Evolutionary conservation across 331 rosid species (phyloP), one percentile per base, ranked within the genome.

Genomic region (Quercus tomentella): DNA sequence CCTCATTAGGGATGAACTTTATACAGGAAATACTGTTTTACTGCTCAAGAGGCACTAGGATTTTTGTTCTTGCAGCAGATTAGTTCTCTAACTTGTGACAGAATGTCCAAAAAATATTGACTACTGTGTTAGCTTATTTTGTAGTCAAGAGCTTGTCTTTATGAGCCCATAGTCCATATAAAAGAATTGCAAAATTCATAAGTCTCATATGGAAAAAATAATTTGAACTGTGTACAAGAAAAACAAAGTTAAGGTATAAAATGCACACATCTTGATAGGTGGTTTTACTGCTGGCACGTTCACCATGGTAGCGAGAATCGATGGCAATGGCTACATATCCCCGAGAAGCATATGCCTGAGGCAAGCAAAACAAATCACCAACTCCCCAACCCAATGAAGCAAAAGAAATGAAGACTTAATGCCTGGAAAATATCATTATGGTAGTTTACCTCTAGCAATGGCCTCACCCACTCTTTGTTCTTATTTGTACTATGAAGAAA

Each of bases 281-380:
- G 66, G 88, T 86, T 45, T 70, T 26, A 80, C 70, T 78, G 61
- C 65, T 89, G 81, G 99, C 98, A 79, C 98, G 97, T 91, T 95
- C 97, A 69, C 98, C 99, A 33, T 95, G 99, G 89, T 91, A 93
- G 49, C 98, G 96, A 67, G 99, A 91, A 89, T 95, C 98, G 74
- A 93, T 74, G 6, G 97, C 87, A 73, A 95, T 71, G 41, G 98
- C 88, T 75, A 91, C 65, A 76, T 90, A 95, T 75, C 96, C 98
- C 79, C 97, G 88, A 8, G 98, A 95, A 88, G 99, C 99, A 80
- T 89, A 95, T 15, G 91, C 91, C 99, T 95, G 79, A 83, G 68
- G 75, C 74, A 82, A 67, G 75, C 35, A 54, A 67, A 57, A 73
- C 35, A 67, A 31, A 73, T 55, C 28, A 30, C 9, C 25, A 56